Evolutionary conservation across 768 basidiomycete species (phyloP), one percentile per base, ranked within the genome.

Genomic region (Sarcomyxa edulis): DNA sequence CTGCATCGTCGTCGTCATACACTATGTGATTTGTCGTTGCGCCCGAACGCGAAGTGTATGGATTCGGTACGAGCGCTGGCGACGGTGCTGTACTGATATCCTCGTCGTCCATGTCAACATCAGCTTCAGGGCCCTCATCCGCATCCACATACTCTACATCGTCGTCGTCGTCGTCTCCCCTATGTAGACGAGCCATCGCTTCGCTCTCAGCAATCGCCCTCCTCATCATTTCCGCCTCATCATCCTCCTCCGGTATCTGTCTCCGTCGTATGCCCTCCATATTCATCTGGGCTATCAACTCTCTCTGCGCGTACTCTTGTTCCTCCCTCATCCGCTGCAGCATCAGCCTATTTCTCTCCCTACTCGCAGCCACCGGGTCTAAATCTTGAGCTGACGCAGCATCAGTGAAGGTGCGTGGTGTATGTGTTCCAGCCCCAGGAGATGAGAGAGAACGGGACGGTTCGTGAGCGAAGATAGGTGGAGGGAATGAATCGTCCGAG

Each of bases 1-100:
- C 83, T 16, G 75, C 78, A 49, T 95, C 91, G 35, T 93, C 91
- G 46, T 94, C 91, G 45, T 93, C 91, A 48, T 87, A 81, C 26
- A 81, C 74, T 32, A 78, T 62, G 35, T 69, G 43, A 20, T 48
- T n/a, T n/a, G n/a, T n/a, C n/a, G n/a, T n/a, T n/a, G n/a, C n/a
- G n/a, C n/a, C n/a, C n/a, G n/a, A n/a, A n/a, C n/a, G n/a, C n/a
- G n/a, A n/a, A n/a, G n/a, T n/a, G n/a, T n/a, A n/a, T n/a, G n/a
- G n/a, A n/a, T n/a, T n/a, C n/a, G n/a, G n/a, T n/a, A n/a, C n/a
- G n/a, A n/a, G n/a, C n/a, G n/a, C n/a, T n/a, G n/a, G n/a, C n/a
- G n/a, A n/a, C n/a, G n/a, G n/a, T n/a, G n/a, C n/a, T n/a, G n/a
- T n/a, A n/a, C 15, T 19, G 10, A 32, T 25, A 37, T 26, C 21